Conservation (phyloP, 306 rosid species). For the Ormosia emarginata region DNA sequence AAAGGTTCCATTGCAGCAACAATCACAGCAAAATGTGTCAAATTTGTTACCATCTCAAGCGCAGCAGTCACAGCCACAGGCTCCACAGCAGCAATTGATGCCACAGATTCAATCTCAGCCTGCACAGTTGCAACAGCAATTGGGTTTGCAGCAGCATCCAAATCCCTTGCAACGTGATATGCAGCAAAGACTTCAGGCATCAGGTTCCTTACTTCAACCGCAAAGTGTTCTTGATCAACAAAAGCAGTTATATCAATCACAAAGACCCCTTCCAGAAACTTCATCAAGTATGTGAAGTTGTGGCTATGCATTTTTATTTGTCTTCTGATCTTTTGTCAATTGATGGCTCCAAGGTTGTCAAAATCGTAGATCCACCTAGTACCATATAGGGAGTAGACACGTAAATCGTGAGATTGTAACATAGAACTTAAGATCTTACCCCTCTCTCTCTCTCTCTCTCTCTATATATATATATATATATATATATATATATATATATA, state of each 20-base stretch:
- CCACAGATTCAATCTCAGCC: slow-evolving; percentile 89
- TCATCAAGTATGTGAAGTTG: slow-evolving; percentile 68
- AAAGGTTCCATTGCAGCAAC: slow-evolving; percentile 68
- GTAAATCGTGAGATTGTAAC: neutral
- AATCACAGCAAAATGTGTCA: slow-evolving; percentile 66
- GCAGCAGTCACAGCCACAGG: slow-evolving; percentile 76
- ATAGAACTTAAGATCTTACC: neutral
- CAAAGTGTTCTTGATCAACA: slow-evolving; percentile 78
- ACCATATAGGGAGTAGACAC: neutral
- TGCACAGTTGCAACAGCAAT: slow-evolving; percentile 78
- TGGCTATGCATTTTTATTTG: slow-evolving; percentile 3
- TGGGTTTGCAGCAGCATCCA: slow-evolving; percentile 80
- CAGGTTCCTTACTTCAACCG: slow-evolving; percentile 75
- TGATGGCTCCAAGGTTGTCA: neutral
- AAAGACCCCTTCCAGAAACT: slow-evolving; percentile 73
- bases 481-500: too few relatives aligned
- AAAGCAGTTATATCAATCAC: slow-evolving; percentile 87
- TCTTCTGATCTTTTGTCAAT: neutral
- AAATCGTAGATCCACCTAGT: neutral
- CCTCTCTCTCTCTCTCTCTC: neutral
- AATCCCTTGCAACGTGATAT: slow-evolving; percentile 75
- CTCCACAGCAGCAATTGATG: slow-evolving; percentile 74
- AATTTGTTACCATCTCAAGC: slow-evolving; percentile 68
- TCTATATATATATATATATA: too few relatives aligned
- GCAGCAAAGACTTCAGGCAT: slow-evolving; percentile 80